These are phyloP conservation scores for Hypomontagnella submonticulosa DNA, from an alignment of 495 filamentous ascomycete genomes.

Conservation along the genomic window DNA sequence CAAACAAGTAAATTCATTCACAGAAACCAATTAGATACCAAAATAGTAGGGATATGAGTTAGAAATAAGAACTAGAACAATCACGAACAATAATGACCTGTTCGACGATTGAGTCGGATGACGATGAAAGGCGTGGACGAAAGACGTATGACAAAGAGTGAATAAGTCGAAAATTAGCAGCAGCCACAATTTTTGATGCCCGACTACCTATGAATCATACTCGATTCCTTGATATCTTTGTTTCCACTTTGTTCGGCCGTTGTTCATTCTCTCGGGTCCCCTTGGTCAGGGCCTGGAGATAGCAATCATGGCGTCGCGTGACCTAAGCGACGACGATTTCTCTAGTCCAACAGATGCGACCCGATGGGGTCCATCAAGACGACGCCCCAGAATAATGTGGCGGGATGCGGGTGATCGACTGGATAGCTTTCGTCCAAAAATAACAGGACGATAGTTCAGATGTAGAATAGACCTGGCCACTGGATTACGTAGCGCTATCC, in stretches of 20 bases:
- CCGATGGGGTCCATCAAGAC: constrained; percentile 18
- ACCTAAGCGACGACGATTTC: constrained; percentile 19
- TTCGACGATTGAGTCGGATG: constrained; percentile 24
- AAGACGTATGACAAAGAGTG: constrained; percentile 28
- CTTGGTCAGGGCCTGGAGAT: constrained; percentile 8
- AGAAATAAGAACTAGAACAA: constrained; percentile 42
- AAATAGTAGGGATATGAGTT: constrained; percentile 23
- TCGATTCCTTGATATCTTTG: constrained; percentile 39
- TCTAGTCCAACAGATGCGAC: constrained; percentile 45
- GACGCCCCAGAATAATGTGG: constrained; percentile 31
- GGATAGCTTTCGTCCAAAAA: constrained; percentile 37
- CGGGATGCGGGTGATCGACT: constrained; percentile 36
- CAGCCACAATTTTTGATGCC: constrained; percentile 13
- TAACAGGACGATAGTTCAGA: constrained; percentile 23
- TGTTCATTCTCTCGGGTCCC: constrained; percentile 36
- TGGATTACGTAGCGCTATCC: constrained; percentile 7
- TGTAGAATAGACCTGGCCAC: constrained; percentile 29
- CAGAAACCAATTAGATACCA: constrained; percentile 19
- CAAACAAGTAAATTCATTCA: constrained; percentile 35
- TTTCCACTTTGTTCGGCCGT: constrained; percentile 42
- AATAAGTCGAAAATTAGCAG: constrained; percentile 10
- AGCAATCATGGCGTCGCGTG: constrained; percentile 27
- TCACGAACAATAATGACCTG: constrained; percentile 42
- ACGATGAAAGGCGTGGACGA: constrained; percentile 24
- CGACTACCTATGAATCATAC: constrained; percentile 23